Evolutionary conservation across 495 filamentous ascomycete species (phyloP), one percentile per base, ranked within the genome.

Genomic region (Penicillium turbatum): DNA sequence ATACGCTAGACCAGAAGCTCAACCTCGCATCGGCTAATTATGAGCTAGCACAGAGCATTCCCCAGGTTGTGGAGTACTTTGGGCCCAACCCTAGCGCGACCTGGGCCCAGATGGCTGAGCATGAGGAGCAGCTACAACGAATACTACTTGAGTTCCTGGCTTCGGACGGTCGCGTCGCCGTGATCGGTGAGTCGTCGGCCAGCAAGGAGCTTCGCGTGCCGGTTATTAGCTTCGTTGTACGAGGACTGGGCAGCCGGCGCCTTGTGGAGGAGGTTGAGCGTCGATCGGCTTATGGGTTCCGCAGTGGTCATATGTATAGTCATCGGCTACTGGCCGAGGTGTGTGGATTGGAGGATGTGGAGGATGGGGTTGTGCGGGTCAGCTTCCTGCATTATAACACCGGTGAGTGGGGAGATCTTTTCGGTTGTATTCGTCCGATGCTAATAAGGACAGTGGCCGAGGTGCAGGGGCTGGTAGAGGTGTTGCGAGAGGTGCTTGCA

Each of bases 311-410:
- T 48, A 88, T 88, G 62, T 89, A 89, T 65, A 83, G 78, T 44
- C 74, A 82, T 49, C 65, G 85, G 53, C 60, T 90, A 61, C 67
- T 83, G 9, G 56, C 76, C 36, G 80, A 86, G n/a, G 67, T 86
- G 7, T 63, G 88, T 27, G 78, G 78, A 2, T 55, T 88, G 49
- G 76, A 55, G 34, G 64, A 70, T 55, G 54, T 64, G 35, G 64
- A 73, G 36, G 81, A 85, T 55, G 87, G 85, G 2, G 82, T 90
- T 16, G 77, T 87, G 13, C 79, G 87, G 64, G 83, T 88, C 32
- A 85, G 80, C 59, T 73, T 88, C 72, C 78, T 86, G 65, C 86
- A 89, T 72, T 90, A 90, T 70, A 91, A 90, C 62, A 88, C 82
- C 6, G 69, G 85, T 84, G 60, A 78, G 80, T 75, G 44, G 49